Evolutionary conservation across 306 rosid genomes (phyloP), one percentile per base, ranked within the genome.

Genomic region (Prunus dulcis): DNA sequence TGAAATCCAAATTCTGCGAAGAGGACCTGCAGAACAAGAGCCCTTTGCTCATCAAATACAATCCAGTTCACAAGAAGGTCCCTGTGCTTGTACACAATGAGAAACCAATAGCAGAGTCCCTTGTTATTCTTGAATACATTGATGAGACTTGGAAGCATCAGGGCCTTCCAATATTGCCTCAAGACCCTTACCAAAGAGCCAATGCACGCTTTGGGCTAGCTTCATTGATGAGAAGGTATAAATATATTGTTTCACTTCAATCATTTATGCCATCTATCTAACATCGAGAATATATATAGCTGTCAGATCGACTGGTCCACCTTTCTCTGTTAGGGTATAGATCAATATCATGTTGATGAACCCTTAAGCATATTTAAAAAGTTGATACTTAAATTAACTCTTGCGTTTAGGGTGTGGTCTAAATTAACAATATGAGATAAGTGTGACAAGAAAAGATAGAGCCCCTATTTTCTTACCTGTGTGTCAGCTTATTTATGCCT

Each of bases 181-280:
- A 27, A 17, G 74, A 91, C 22, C 91, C 93, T 25, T 74, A 73
- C 5, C 61, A 80, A 7, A 83, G 81, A 86, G 88, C 96, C 74
- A 6, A 25, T 1, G 88, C 94, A 12, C 89, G 94, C 22, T 93
- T 93, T 90, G 91, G 97, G 77, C 90, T 6, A 87, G 58, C 22
- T 83, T 90, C 85, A 17, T 90, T 0, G 96, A 92, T 15, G 93
- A 87, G 13, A 88, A 87, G 89, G 93, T 89, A 66, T 67, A 13
- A 10, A 6, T 15, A 2, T 0, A 58, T 2, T 58, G 18, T 58
- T 58, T 11, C 17, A 1, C 11, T 55, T 55, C 4, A 55, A 55
- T 55, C 61, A n/a, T 55, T 9, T n/a, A n/a, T n/a, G 13, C 5
- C 10, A 55, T 55, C 18, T 25, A 55, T 53, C 15, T 23, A 57